Percentiles rank a stretch among this genome's conserved stretches.
phyloP scores from a whole-genome alignment of 805 yeast genomes.

The Metschnikowia hibisci region DNA sequence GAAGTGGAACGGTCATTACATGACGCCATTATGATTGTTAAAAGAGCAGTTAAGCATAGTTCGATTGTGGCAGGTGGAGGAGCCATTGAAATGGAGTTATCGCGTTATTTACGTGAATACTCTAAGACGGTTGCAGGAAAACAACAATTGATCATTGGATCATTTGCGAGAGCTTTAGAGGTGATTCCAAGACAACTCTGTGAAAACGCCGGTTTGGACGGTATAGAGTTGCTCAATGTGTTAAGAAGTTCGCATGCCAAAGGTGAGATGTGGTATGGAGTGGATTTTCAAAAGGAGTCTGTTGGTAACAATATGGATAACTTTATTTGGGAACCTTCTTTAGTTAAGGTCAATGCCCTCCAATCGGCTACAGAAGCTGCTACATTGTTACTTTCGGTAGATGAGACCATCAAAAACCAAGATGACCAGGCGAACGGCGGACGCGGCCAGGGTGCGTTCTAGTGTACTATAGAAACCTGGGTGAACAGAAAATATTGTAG shows the following conservation, averaged over 20 bases:
- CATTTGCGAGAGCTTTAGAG: conserved; percentile 92
- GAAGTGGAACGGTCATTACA: conserved; percentile 97
- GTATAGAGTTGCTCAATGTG: conserved; percentile 87
- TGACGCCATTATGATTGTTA: conserved; percentile 98
- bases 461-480: conserved; percentile 4
- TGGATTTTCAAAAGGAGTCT: conserved; percentile 80
- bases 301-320: conserved; percentile 80
- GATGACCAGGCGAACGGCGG: conserved; percentile 53
- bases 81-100: conserved; percentile 96
- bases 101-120: conserved; percentile 80
- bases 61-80: conserved; percentile 98
- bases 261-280: conserved; percentile 89
- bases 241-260: conserved; percentile 91
- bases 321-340: conserved; percentile 97
- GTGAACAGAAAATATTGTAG: too few species aligned
- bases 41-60: conserved; percentile 85
- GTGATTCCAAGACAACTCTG: conserved; percentile 95
- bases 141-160: conserved; percentile 87
- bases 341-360: conserved; percentile 90
- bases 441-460: conserved; percentile 65
- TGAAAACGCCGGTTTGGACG: conserved; percentile 98
- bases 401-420: conserved; percentile 82
- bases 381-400: conserved; percentile 86
- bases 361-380: conserved; percentile 97
- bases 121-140: conserved; percentile 90